Conservation (phyloP, 2,329 filamentous ascomycete genomes). For the Aspergillus arachidicola region DNA sequence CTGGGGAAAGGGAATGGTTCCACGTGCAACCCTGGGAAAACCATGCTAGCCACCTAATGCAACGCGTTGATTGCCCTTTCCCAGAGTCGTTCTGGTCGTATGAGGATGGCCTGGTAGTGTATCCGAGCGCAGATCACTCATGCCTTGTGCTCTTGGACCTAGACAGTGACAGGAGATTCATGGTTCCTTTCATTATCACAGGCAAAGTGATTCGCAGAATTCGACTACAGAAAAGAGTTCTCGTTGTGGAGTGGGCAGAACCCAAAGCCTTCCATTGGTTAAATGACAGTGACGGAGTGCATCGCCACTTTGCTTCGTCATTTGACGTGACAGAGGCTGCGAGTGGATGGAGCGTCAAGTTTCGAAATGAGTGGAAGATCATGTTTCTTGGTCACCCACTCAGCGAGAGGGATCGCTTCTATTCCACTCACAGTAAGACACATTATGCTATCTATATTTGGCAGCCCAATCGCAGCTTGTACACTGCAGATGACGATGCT, state of each 20-base stretch:
- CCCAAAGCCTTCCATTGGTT: constrained; percentile 54
- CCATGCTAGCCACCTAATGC: constrained; percentile 40
- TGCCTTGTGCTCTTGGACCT: constrained; percentile 55
- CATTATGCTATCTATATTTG: constrained; percentile 66
- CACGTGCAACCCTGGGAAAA: constrained; percentile 46
- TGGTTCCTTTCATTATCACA: constrained; percentile 55
- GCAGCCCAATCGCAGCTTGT: constrained; percentile 60
- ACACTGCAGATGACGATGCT: constrained; percentile 56
- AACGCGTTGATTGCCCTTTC: constrained; percentile 38
- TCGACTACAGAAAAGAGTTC: constrained; percentile 55
- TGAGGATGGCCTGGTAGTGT: constrained; percentile 60
- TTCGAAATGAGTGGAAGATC: constrained; percentile 64
- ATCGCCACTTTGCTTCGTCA: constrained; percentile 62
- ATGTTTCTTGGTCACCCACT: constrained; percentile 60
- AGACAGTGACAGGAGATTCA: constrained; percentile 43
- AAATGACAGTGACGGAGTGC: constrained; percentile 54
- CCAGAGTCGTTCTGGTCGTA: constrained; percentile 56
- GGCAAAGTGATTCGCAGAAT: constrained; percentile 58
- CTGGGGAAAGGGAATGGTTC: constrained; percentile 43
- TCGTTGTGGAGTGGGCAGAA: constrained; percentile 68
- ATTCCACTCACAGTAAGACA: constrained; percentile 60
- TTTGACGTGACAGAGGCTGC: constrained; percentile 50
- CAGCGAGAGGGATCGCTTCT: constrained; percentile 62
- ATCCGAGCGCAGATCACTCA: constrained; percentile 43
- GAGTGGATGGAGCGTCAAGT: constrained; percentile 48